Evolutionary conservation across 495 filamentous ascomycete genomes (phyloP), one percentile per base, ranked within the genome.

Genomic region (Copromyces sp.): DNA sequence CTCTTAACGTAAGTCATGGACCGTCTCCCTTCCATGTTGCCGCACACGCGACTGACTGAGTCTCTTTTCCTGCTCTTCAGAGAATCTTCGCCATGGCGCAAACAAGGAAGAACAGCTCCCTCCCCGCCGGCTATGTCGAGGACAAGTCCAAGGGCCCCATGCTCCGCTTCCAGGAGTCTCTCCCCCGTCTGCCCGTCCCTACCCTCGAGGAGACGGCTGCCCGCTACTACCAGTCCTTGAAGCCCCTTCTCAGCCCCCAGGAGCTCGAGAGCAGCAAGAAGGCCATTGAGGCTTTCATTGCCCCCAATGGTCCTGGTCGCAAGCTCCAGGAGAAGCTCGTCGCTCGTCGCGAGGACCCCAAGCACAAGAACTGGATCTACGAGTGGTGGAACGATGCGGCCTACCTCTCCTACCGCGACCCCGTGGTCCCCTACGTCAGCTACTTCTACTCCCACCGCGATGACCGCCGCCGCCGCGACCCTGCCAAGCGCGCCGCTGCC

Each of bases 361-460:
- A 93, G 73, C 82, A 86, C 82, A 93, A 92, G 83, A 99, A 98
- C 85, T 99, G 96, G 96, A 80, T 99, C 20, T 88, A 89, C 73
- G 94, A 98, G 77, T 99, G 96, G 96, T 99, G 96, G 96, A 97
- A 98, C 82, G 87, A 94, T 71, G 87, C 88, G 3, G 94, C 95
- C 45, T 99, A 99, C 83, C 87, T 99, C 71, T 87, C 79, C 72
- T 97, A 97, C 86, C 92, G 95, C 73, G 96, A 98, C 82, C 96
- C 96, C 42, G 93, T 99, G 38, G 92, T 98, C 39, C 96, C 96
- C 71, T 99, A 98, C 80, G 96, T 99, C 75, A 97, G 93, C 80
- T 99, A 99, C 87, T 99, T 99, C 84, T 99, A 99, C 85, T 97
- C 94, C 42, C 95, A 97, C 86, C 89, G 92, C 71, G 96, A 99